Conservation (phyloP, 108 stramenopile genomes). For the Discostella pseudostelligera region DNA sequence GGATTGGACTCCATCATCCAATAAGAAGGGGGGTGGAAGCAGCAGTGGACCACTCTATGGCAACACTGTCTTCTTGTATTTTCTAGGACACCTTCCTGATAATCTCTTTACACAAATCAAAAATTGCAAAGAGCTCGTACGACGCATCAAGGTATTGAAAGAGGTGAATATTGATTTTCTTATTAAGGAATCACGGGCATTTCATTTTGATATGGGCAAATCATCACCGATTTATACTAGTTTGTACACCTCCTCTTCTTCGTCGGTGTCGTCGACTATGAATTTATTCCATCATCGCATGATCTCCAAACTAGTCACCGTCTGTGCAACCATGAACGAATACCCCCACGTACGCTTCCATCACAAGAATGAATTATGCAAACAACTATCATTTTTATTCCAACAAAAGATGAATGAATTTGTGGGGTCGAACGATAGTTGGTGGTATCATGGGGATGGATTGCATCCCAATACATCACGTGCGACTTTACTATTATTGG, state of each 20-base stretch:
- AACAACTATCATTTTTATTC: conserved; percentile 75
- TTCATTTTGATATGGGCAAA: conserved; percentile 81
- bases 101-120: conserved; percentile 74
- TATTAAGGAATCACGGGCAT: conserved; percentile 83
- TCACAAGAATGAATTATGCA: conserved; percentile 57
- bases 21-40: conserved; percentile 21
- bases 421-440: conserved; percentile 65
- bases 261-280: neutral
- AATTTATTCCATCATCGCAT: conserved; percentile 48
- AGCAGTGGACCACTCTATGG: conserved; percentile 76
- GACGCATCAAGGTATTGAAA: conserved; percentile 76
- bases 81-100: conserved; percentile 74
- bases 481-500: conserved; percentile 88
- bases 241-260: too few species aligned
- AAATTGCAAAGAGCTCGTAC: conserved; percentile 77
- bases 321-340: conserved; percentile 96
- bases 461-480: conserved; percentile 66
- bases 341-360: conserved; percentile 94
- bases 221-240: conserved; percentile 25
- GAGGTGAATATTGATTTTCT: conserved; percentile 96
- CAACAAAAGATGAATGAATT: conserved; percentile 86
- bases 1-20: conserved; percentile 57
- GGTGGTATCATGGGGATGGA: conserved; percentile 91
- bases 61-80: conserved; percentile 85
- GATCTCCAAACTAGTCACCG: conserved; percentile 86